Conservation (phyloP, 441 rosid genomes). For the Erodium moschatum region DNA sequence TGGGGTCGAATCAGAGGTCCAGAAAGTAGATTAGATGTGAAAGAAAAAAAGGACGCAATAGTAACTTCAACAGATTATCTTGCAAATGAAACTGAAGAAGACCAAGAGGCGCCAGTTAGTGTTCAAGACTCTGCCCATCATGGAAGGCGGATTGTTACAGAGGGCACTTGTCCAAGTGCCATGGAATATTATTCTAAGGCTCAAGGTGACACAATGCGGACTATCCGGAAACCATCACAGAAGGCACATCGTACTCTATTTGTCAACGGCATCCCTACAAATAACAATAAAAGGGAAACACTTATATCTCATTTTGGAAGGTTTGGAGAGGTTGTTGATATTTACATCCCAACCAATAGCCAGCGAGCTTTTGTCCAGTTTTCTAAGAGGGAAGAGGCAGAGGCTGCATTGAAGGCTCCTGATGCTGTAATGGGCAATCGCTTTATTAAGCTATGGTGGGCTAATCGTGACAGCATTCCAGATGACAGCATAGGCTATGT, state of each 20-base stretch:
- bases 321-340: conserved; percentile 87
- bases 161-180: conserved; percentile 38
- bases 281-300: conserved; percentile 64
- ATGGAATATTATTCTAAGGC: conserved; percentile 37
- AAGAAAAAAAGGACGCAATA: conserved; percentile 47
- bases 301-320: conserved; percentile 86
- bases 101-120: conserved; percentile 30
- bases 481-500: conserved; percentile 47
- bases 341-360: conserved; percentile 67
- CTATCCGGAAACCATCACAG: conserved; percentile 55
- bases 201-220: conserved; percentile 34
- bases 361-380: conserved; percentile 94
- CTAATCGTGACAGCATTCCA: conserved; percentile 83
- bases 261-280: conserved; percentile 76
- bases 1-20: conserved; percentile 68
- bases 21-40: conserved; percentile 39
- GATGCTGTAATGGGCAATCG: conserved; percentile 99
- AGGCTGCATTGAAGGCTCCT: conserved; percentile 91
- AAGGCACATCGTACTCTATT: conserved; percentile 81
- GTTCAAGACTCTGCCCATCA: conserved; percentile 32
- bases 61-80: conserved; percentile 34
- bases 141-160: conserved; percentile 41
- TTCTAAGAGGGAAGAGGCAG: conserved; percentile 92
- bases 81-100: conserved; percentile 50
- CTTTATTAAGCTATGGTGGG: conserved; percentile 98